phyloP scores from a whole-genome alignment of 768 basidiomycete genomes.

The Lentinula lateritia region DNA sequence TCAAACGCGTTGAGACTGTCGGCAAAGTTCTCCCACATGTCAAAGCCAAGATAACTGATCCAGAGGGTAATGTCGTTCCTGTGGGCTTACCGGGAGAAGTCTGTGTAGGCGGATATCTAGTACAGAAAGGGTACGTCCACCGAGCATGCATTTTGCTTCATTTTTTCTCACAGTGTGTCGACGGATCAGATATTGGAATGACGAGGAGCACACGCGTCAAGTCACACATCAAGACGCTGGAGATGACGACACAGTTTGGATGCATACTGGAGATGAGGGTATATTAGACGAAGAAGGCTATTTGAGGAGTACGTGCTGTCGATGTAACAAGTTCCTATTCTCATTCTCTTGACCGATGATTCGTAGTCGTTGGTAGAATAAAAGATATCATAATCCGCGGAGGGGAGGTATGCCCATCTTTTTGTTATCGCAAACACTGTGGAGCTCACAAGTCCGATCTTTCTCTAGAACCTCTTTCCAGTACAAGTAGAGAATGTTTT shows the following conservation, averaged over 20 bases:
- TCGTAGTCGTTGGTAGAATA: background rate
- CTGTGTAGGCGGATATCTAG: constrained; percentile 65
- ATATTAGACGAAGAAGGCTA: constrained; percentile 82
- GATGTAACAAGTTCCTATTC: background rate
- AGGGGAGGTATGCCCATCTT: constrained; percentile 52
- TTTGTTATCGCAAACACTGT: background rate
- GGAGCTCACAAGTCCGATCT: background rate
- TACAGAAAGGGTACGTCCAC: constrained; percentile 65
- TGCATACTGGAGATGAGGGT: constrained; percentile 80
- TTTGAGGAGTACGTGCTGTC: constrained; percentile 45
- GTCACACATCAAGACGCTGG: constrained; percentile 45
- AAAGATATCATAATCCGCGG: constrained; percentile 87
- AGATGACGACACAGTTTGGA: constrained; percentile 61
- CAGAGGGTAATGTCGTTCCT: constrained; percentile 57
- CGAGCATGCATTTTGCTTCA: background rate
- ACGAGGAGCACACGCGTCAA: constrained; percentile 57
- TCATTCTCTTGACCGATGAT: background rate
- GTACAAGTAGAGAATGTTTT: constrained; percentile 80
- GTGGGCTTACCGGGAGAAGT: constrained; percentile 72
- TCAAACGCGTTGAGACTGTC: constrained; percentile 78
- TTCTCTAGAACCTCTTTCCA: constrained; percentile 69
- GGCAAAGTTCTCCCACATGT: constrained; percentile 75
- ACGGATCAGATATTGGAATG: constrained; percentile 62
- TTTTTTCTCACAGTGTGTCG: background rate
- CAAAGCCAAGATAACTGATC: constrained; percentile 65